Evolutionary conservation across 805 yeast genomes (phyloP), one percentile per base, ranked within the genome.

Genomic region (Candida parachauliodes): DNA sequence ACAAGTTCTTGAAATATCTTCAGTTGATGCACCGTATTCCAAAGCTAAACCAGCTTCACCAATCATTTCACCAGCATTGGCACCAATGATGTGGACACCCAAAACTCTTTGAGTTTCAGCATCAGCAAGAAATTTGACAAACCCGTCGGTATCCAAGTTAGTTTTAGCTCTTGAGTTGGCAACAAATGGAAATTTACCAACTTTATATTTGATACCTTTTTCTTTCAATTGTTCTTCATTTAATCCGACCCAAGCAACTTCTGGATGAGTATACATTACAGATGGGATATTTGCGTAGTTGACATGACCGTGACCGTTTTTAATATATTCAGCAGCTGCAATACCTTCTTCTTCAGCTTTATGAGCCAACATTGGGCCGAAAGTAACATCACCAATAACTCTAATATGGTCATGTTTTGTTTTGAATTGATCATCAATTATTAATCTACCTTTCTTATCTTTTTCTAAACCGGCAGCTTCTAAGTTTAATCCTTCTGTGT

Each of bases 91-190:
- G 73, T 93, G 99, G 45, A 85, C 88, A 65, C 98, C 99, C 50
- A 93, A 73, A 31, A 93, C 78, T 68, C 98, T 81, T 71, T 93
- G 95, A 46, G 98, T 91, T 70, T 91, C 96, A 50, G 95, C 89
- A 67, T 93, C 99, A 45, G 95, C 89, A 49, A 93, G 64, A 60
- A 93, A 80, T 76, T 93, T 93, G 57, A 93, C 98, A 55, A 93
- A 86, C 44, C 98, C 98, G 51, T 93, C 98, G 42, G 97, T 83
- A 68, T 93, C 98, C 61, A 77, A 68, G 77, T 91, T 93, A 52
- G 98, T 89, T 81, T 93, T 93, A 45, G 99, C 99, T 76, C 99
- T 88, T 37, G 98, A 93, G 80, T 93, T 93, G 54, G 99, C 99
- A 57, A 88, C 76, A 74, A 93, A 93, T 63, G 98, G 96, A 88